Evolutionary conservation across 2,329 filamentous ascomycete genomes (phyloP), one percentile per base, ranked within the genome.

Genomic region (Fusarium pseudocircinatum): DNA sequence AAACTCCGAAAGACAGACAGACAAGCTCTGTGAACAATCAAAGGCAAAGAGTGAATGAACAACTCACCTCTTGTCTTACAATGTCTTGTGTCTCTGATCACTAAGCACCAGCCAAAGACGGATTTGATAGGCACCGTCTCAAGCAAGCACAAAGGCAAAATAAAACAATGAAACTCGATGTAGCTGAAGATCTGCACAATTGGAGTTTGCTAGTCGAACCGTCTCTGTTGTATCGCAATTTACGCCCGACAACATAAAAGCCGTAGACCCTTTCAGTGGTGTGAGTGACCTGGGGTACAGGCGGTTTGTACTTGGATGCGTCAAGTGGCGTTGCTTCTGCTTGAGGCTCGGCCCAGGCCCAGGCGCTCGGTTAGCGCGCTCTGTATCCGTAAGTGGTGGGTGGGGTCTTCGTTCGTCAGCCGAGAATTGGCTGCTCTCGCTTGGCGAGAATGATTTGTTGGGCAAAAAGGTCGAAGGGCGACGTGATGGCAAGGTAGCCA

Each of bases 311-410:
- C n/a, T 26, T 30, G 34, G 13, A 32, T 56, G 52, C 52, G 60
- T 59, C 58, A 47, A 63, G 68, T 63, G 68, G 62, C 60, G 37
- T 44, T 37, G 49, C 56, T 37, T 37, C 42, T 50, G 44, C 42
- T 64, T 69, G 68, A 72, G 68, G 70, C 70, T 72, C 70, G 63
- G 68, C 56, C 46, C 56, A 57, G 53, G 42, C 26, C 26, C 44
- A 16, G 44, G 44, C 56, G 42, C 56, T 59, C 50, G 15, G 56
- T 50, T 50, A 59, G 56, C 50, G 36, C 15, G 34, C 18, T 36
- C 26, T 39, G 32, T 59, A 32, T 36, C 34, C 36, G 24, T 39
- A 24, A 60, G 44, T 30, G 37, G 42, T 56, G 47, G 43, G 42
- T 56, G 47, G 47, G 49, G 47, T 34, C 37, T 49, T 43, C 52